Percentiles rank a stretch among this genome's conserved stretches.
Conservation (phyloP, 768 basidiomycete species). For the Tulasnella sp. region DNA sequence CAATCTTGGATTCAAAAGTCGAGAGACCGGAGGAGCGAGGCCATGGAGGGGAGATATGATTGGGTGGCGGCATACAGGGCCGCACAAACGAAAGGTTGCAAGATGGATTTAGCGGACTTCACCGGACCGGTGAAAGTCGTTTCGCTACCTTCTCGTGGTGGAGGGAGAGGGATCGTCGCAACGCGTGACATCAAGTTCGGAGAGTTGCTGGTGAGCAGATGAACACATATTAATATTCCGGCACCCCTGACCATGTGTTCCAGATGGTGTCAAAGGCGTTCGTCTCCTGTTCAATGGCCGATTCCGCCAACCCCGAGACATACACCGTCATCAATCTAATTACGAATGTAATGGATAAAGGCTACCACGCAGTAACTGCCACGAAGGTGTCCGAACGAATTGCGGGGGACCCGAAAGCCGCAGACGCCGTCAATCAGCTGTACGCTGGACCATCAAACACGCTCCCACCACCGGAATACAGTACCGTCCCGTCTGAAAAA, state of each 20-base stretch:
- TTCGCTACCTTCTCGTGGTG: slow-evolving; percentile 27
- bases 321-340: background rate
- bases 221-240: no score
- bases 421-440: background rate
- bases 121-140: slow-evolving; percentile 32
- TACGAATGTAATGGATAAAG: background rate
- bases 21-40: slow-evolving; percentile 3
- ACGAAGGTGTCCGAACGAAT: background rate
- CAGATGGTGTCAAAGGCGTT: slow-evolving; percentile 24
- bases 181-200: slow-evolving; percentile 22
- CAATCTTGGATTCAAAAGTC: slow-evolving; percentile 15
- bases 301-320: background rate
- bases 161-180: slow-evolving; percentile 36
- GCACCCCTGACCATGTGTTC: no score
- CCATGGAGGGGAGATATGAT: slow-evolving; percentile 14
- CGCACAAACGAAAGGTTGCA: background rate
- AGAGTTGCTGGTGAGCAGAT: slow-evolving; percentile 30
- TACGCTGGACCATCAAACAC: slow-evolving; percentile 12
- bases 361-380: background rate
- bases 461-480: background rate
- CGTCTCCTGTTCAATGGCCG: background rate
- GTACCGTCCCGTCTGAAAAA: background rate
- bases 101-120: slow-evolving; percentile 29
- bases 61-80: background rate
- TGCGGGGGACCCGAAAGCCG: background rate